Base-by-base conservation (phyloP, 345 rosid species). In the Citrus unshiu region DNA sequence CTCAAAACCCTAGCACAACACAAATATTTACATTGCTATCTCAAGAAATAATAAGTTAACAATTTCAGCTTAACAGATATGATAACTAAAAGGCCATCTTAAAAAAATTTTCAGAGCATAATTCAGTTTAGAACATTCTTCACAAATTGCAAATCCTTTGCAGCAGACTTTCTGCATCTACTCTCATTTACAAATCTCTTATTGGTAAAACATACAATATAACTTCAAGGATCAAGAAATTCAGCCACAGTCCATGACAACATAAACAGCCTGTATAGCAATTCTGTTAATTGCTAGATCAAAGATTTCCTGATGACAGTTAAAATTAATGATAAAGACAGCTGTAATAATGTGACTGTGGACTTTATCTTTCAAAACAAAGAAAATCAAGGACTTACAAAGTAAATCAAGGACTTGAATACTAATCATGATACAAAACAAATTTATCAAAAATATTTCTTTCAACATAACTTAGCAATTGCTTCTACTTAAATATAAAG, bases 71-170 rank as follows among this genome's bases (percentile, higher is more conserved):
- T 21, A 74, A 22, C 77, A 71, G 58, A 65, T 49, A 64, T 4
- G 75, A 73, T 21, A 10, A 58, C 19, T 59, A 37, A 21, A 75
- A 18, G 12, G 35, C 27, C 29, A 69, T 63, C 64, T 27, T 2
- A 76, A 34, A 43, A 63, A 72, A 67, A 16, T 2, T 21, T 22
- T 25, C 21, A 9, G 57, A 25, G 13, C 65, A 76, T 12, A 16
- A 72, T 58, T 69, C 39, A 30, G 67, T 43, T 71, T 49, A 22
- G 72, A 71, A 30, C 40, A 60, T 46, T 68, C 59, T 76, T 46
- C 37, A 29, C 30, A 46, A 35, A 21, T n/a, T 63, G 29, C 82
- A 72, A 72, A 72, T 76, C 14, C 39, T 60, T 74, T 67, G 66
- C 60, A 54, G 46, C 64, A 66, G 51, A 37, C 22, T 32, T 76